A percentile compares a stretch with the other conserved stretches of the same genome.
These are phyloP conservation scores for Coemansia sp. DNA, from an alignment of 192 early-diverging fungal genomes.

Conservation along the genomic window DNA sequence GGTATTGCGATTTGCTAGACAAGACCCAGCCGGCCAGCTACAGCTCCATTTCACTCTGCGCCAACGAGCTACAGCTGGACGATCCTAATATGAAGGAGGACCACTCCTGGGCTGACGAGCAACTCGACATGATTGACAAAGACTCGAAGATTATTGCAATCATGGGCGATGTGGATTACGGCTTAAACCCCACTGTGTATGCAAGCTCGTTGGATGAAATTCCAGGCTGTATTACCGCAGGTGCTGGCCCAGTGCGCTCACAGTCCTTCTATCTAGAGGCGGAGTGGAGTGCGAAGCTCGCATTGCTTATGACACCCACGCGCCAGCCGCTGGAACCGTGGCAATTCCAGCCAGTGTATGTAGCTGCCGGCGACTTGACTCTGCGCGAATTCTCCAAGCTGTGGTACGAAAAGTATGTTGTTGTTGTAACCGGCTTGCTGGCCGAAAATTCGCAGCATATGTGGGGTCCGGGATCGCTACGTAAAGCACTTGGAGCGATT, in stretches of 20 bases:
- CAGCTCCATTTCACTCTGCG: constrained; percentile 38
- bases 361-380: constrained; percentile 11
- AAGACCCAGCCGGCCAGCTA: constrained; percentile 23
- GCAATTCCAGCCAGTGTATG: constrained; percentile 18
- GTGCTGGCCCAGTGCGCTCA: constrained; percentile 16
- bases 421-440: constrained; percentile 26
- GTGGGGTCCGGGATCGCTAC: constrained; percentile 15
- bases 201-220: background rate
- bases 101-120: constrained; percentile 14
- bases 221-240: background rate
- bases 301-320: background rate
- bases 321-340: background rate
- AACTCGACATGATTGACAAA: constrained; percentile 22
- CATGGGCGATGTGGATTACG: constrained; percentile 31
- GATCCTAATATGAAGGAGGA: constrained; percentile 9
- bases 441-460: background rate
- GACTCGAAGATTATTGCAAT: constrained; percentile 28
- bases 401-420: constrained; percentile 26
- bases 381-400: constrained; percentile 32
- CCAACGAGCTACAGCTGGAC: constrained; percentile 15
- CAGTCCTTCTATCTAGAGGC: constrained; percentile 21
- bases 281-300: constrained; percentile 16
- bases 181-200: constrained; percentile 6
- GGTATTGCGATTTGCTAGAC: constrained; percentile 31
- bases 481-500: background rate